These are phyloP conservation scores for Leishmania major DNA, from an alignment of 208 protist species.

Conservation along the genomic window DNA sequence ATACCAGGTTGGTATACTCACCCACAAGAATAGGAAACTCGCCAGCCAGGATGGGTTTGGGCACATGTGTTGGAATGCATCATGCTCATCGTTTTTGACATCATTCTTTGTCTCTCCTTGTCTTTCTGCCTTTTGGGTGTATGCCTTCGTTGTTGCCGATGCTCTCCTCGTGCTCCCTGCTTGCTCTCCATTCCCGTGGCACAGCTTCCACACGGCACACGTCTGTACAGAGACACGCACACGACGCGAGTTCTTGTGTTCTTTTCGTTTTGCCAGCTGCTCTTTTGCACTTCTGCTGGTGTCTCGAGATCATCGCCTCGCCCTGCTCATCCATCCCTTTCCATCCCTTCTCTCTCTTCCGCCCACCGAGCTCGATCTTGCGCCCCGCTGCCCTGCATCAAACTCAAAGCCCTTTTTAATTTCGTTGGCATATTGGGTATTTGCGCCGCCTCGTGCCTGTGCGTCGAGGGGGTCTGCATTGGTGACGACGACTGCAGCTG, in stretches of 20 bases:
- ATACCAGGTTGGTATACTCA: not conserved
- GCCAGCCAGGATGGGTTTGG: not conserved
- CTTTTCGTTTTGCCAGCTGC: not conserved
- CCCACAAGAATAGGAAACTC: not conserved
- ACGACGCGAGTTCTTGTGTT: not conserved
- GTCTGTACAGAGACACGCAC: not conserved
- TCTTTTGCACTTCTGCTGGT: constrained; percentile 9
- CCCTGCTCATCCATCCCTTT: not conserved
- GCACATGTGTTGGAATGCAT: not conserved
- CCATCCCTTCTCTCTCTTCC: not conserved
- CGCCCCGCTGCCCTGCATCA: too few relatives aligned
- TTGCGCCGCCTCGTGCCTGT: not conserved
- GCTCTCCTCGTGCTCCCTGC: not conserved
- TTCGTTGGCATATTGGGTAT: not conserved
- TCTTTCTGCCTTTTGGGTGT: constrained; percentile 1
- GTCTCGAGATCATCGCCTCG: constrained; percentile 4
- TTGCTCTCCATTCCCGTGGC: not conserved
- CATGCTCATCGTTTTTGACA: not conserved
- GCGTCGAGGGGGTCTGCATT: not conserved
- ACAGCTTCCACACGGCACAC: not conserved
- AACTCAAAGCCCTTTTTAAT: not conserved
- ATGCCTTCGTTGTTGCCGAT: not conserved
- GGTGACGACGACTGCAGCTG: not conserved
- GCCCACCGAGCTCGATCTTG: not conserved
- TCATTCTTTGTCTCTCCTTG: constrained; percentile 9